Percentiles rank a stretch among this genome's conserved stretches.
Evolutionary conservation across 768 basidiomycete species (phyloP).

Genomic region (Tephrocybe rancida): DNA sequence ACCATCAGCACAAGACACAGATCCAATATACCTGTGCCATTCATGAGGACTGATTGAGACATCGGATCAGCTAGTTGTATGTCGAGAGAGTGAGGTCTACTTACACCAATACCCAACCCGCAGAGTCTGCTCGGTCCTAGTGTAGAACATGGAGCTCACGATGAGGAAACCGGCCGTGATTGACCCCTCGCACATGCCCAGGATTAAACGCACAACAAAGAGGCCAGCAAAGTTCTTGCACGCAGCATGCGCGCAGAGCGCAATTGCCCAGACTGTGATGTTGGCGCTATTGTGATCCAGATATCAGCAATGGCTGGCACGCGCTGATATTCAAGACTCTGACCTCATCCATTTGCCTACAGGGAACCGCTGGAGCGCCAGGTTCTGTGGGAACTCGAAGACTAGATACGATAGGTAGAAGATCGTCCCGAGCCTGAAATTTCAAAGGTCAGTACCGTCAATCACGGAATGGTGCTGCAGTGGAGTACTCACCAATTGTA

Average conservation of each 20-base stretch:
- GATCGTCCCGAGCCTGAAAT: slow-evolving; percentile 77
- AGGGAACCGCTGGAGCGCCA: slow-evolving; percentile 71
- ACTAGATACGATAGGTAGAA: slow-evolving; percentile 72
- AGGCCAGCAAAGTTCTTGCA: slow-evolving; percentile 71
- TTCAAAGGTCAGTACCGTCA: no score
- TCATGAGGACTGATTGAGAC: neutral
- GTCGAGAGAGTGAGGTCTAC: slow-evolving; percentile 26
- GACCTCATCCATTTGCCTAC: slow-evolving; percentile 85
- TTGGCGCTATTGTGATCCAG: slow-evolving; percentile 50
- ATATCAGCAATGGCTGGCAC: neutral
- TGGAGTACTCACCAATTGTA: slow-evolving; percentile 60
- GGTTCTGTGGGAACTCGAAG: slow-evolving; percentile 77
- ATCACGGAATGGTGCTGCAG: no score
- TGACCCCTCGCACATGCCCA: slow-evolving; percentile 74
- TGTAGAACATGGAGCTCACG: slow-evolving; percentile 80
- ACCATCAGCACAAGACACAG: no score
- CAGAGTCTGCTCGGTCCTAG: slow-evolving; percentile 66
- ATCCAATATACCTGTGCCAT: neutral
- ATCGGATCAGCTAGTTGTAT: no score
- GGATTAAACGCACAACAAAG: slow-evolving; percentile 59
- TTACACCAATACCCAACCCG: slow-evolving; percentile 79
- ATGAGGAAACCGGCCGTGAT: slow-evolving; percentile 81
- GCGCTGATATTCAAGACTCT: slow-evolving; percentile 7
- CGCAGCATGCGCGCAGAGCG: slow-evolving; percentile 64
- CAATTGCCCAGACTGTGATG: slow-evolving; percentile 66